Conservation (phyloP, 176 grass and related monocot species). For the Themeda triandra region DNA sequence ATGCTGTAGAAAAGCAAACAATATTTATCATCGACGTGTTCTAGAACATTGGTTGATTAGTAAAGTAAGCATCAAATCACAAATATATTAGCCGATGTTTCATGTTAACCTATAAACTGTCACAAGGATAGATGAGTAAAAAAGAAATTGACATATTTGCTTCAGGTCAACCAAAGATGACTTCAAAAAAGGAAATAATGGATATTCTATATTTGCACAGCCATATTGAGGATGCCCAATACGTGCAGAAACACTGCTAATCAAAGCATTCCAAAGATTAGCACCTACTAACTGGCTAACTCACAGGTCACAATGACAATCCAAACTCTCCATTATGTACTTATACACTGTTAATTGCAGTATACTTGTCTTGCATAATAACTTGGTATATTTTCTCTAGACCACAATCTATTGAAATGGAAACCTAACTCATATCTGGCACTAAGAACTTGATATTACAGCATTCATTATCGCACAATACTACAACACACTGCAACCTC, state of each 20-base stretch:
- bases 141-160: not conserved
- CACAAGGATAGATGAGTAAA: not conserved
- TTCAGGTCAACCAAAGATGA: not conserved
- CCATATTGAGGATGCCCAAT: not conserved
- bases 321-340: not conserved
- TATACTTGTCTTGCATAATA: not conserved
- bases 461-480: not conserved
- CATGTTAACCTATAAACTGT: not conserved
- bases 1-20: slow-evolving; percentile 47
- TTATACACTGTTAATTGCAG: not conserved
- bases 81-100: not conserved
- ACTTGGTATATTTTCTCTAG: slow-evolving; percentile 1
- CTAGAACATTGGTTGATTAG: not conserved
- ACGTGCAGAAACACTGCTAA: not conserved
- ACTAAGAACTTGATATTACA: not conserved
- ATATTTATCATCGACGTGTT: not conserved
- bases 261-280: not conserved
- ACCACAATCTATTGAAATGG: not conserved
- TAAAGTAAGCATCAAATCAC: not conserved
- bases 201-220: not conserved
- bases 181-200: not conserved
- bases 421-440: not conserved
- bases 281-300: not conserved
- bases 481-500: not conserved
- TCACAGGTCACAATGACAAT: not conserved